Percentiles rank a stretch among this genome's conserved stretches.
phyloP scores from a whole-genome alignment of 495 filamentous ascomycete genomes.

The Neurospora tetraspora region DNA sequence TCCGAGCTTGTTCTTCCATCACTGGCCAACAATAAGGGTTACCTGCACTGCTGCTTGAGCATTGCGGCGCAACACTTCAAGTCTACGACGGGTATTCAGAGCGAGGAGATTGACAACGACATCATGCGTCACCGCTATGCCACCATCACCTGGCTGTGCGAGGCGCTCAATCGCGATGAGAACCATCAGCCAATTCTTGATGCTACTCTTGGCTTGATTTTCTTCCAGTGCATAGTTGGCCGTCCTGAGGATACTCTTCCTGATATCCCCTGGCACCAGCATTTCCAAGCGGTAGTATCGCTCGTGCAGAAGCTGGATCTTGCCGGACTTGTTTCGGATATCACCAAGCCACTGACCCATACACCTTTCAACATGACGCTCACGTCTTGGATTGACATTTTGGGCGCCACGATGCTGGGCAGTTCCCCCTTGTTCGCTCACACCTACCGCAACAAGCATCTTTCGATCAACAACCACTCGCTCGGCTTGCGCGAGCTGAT shows the following conservation, averaged over 20 bases:
- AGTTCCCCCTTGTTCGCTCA: conserved; percentile 79
- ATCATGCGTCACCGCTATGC: conserved; percentile 90
- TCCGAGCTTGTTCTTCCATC: conserved; percentile 75
- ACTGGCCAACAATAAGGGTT: conserved; percentile 81
- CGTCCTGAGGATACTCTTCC: conserved; percentile 75
- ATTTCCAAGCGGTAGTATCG: conserved; percentile 83
- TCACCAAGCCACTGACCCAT: conserved; percentile 45
- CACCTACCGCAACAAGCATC: conserved; percentile 83
- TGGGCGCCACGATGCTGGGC: conserved; percentile 87
- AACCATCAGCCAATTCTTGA: conserved; percentile 85
- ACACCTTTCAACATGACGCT: conserved; percentile 92
- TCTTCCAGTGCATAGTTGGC: conserved; percentile 93
- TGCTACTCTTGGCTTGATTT: conserved; percentile 90
- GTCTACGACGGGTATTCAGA: conserved; percentile 53
- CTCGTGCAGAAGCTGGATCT: conserved; percentile 82
- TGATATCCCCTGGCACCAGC: conserved; percentile 93
- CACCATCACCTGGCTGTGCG: conserved; percentile 77
- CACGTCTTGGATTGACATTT: conserved; percentile 92
- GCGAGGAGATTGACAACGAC: conserved; percentile 74
- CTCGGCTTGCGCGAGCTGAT: conserved; percentile 82
- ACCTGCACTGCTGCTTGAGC: conserved; percentile 92
- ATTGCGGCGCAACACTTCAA: conserved; percentile 93
- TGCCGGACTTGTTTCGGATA: conserved; percentile 48
- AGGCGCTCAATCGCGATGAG: conserved; percentile 67
- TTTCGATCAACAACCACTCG: conserved; percentile 53